These are phyloP conservation scores for Yamadazyma triangularis DNA, from an alignment of 1,139 yeast genomes.

Conservation along the genomic window DNA sequence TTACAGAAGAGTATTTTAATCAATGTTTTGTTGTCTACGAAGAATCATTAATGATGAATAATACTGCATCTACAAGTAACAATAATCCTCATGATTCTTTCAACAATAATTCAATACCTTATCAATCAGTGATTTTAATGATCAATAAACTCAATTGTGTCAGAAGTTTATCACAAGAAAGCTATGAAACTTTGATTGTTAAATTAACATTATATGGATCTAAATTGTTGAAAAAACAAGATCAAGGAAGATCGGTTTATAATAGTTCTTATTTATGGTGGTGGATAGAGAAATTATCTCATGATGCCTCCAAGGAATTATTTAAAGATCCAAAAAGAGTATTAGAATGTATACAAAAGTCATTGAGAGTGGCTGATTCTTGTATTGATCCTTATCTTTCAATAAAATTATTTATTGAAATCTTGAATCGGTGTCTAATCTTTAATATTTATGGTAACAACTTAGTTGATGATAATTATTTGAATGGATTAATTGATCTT, in stretches of 20 bases:
- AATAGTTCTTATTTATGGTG: conserved; percentile 92
- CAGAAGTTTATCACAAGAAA: conserved; percentile 55
- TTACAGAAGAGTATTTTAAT: conserved; percentile 85
- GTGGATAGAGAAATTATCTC: conserved; percentile 69
- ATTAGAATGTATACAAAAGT: conserved; percentile 50
- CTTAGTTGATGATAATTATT: conserved; percentile 65
- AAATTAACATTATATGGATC: conserved; percentile 87
- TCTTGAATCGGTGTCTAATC: conserved; percentile 77
- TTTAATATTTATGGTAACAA: conserved; percentile 81
- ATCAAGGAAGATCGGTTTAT: conserved; percentile 89
- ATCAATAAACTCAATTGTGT: conserved; percentile 61
- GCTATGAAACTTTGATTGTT: conserved; percentile 76
- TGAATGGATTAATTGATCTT: conserved; percentile 82
- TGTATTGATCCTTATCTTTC: conserved; percentile 83
- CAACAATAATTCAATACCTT: conserved; percentile 35
- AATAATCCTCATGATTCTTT: conserved; percentile 35
- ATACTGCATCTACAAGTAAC: conserved; percentile 1
- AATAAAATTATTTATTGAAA: conserved; percentile 81
- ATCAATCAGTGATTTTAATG: conserved; percentile 40
- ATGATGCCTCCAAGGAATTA: conserved; percentile 7
- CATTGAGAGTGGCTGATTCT: conserved; percentile 87
- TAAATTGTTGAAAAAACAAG: conserved; percentile 83
- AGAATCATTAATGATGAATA: conserved; percentile 46
- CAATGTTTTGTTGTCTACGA: conserved; percentile 88
- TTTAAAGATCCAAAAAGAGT: conserved; percentile 41